Evolutionary conservation across 2,329 filamentous ascomycete species (phyloP), one percentile per base, ranked within the genome.

Genomic region (Pseudonectria buxi): DNA sequence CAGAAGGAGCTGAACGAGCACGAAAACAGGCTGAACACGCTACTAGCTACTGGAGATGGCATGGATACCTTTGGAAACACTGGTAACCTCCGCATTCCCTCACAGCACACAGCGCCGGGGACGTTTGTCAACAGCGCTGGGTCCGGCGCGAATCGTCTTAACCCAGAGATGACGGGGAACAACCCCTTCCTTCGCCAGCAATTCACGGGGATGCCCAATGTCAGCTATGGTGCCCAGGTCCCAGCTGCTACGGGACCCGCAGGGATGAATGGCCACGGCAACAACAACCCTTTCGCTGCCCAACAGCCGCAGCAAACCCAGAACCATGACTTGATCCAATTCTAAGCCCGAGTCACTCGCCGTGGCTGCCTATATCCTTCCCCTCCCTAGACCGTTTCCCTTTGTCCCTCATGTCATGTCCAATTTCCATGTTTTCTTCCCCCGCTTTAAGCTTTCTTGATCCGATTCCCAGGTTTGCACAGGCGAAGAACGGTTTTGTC

Each of bases 1-100:
- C 74, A 73, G 51, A 76, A 67, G 52, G 69, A 75, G 43, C 53
- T 78, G 46, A 77, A 62, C 50, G 75, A 78, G 56, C 79, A 81
- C 59, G 74, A 81, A 56, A 79, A 83, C 14, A 83, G 78, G 54
- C 82, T 98, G 47, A 96, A 96, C 57, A 76, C 84, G 2, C 77
- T 98, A 24, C 77, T 98, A 29, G 76, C 88, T 3, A 79, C 75
- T 15, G 89, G 92, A 46, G 92, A 98, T 38, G 92, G 92, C 15
- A 85, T 94, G 69, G 92, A 98, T 57, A 98, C 92, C 0, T 98
- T 94, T 58, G 92, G 92, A 46, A 98, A 98, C 59, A 86, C 86
- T n/a, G 92, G 92, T 48, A 86, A 96, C 46, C 72, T 95, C 30
- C 88, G 92, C 61, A 94, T 98, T 45, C 92, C 92, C 2, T 81